phyloP scores from a whole-genome alignment of 805 yeast genomes.

The Saccharomycopsis lassenensis region DNA sequence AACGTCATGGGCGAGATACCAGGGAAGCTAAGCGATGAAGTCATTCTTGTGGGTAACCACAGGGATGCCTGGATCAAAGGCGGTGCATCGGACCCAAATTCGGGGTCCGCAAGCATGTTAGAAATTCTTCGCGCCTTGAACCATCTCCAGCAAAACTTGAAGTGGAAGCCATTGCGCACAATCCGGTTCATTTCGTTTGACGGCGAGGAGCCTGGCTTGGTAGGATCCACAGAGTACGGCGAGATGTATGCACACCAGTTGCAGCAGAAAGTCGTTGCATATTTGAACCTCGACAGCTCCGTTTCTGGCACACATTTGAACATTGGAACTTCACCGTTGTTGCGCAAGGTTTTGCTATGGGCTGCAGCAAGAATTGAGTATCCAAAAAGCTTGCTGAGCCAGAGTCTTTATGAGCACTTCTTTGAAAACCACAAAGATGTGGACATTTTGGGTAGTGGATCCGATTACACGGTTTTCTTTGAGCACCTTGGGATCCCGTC shows the following conservation, averaged over 20 bases:
- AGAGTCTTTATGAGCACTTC: constrained; percentile 16
- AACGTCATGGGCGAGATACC: constrained; percentile 45
- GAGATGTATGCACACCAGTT: constrained; percentile 42
- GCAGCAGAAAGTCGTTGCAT: constrained; percentile 44
- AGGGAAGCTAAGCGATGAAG: constrained; percentile 43
- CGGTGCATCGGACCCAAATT: constrained; percentile 25
- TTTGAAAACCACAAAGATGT: constrained; percentile 21
- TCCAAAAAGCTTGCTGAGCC: constrained; percentile 20
- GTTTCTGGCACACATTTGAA: constrained; percentile 42
- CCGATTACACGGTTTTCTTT: constrained; percentile 52
- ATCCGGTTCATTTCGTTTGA: constrained; percentile 12
- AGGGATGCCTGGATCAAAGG: constrained; percentile 45
- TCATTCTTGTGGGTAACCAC: constrained; percentile 43
- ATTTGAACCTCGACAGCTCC: constrained; percentile 59
- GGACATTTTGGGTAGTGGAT: constrained; percentile 53
- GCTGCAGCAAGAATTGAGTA: constrained; percentile 34
- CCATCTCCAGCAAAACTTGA: background rate
- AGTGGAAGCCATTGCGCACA: constrained; percentile 16
- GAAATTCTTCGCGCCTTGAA: constrained; percentile 41
- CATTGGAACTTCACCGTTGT: constrained; percentile 49
- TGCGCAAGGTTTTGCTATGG: constrained; percentile 35
- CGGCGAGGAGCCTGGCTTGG: constrained; percentile 41
- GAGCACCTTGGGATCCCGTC: constrained; percentile 52
- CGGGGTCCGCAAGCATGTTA: constrained; percentile 38
- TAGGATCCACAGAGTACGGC: constrained; percentile 73